Evolutionary conservation across 2,329 filamentous ascomycete species (phyloP), one percentile per base, ranked within the genome.

Genomic region (Fonsecaea multimorphosa): DNA sequence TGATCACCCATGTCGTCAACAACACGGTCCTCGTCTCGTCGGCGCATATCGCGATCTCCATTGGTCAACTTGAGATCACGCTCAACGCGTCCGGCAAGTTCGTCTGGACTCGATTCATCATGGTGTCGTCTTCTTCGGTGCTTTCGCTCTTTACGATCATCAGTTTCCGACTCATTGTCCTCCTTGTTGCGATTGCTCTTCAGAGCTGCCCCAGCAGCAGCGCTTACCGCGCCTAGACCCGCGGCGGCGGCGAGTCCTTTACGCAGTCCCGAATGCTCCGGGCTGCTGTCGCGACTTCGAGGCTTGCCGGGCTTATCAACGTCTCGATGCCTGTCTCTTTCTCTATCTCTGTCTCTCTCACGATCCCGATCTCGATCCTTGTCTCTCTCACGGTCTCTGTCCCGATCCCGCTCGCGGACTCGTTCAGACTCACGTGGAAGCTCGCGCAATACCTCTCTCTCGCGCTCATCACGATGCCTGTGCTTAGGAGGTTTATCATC

Each of bases 201-300:
- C 38, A 64, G 57, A 19, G 64, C 68, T 34, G 65, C 59, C 6
- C 66, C 61, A 1, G 65, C 70, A n/a, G 70, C 38, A 3, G 58
- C 67, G 19, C 66, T 70, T 34, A 66, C 67, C n/a, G 67, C 68
- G 24, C 67, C 68, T 11, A 68, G 5, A 12, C 44, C 69, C 19
- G 66, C 67, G 14, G 71, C 72, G 5, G 68, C 68, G 46, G 71
- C 65, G 24, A 68, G 58, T 22, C 64, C 65, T 57, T 69, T 70
- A 19, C 67, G 70, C 14, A 68, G 32, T 22, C 66, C 66, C 11
- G 69, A 64, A 32, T 65, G 67, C 14, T 71, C 72, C 11, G 69
- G 69, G 49, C 72, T 73, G n/a, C 52, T 52, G 12, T 72, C 69
- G 22, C 70, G 65, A 38, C 65, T 68, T 22, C 66, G 64, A 46